Evolutionary conservation across 1,139 yeast genomes (phyloP), one percentile per base, ranked within the genome.

Genomic region (Hemisphaericaspora lyxosophila): DNA sequence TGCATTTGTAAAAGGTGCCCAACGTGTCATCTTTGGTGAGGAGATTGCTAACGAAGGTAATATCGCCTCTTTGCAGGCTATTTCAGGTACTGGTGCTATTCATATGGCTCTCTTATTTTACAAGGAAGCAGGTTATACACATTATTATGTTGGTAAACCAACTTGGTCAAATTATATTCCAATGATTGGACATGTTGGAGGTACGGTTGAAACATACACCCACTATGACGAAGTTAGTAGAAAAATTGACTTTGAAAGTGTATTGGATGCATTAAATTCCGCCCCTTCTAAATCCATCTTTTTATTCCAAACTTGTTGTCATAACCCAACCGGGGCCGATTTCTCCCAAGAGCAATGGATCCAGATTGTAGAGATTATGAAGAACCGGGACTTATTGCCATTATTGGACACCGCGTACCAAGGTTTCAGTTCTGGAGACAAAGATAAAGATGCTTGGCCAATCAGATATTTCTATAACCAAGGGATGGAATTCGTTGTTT

Each of bases 271-370:
- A 5, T 49, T 70, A 41, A 50, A 57, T 5, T 22, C 46, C 1
- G 73, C 71, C 13, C 62, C 66, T 2, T 44, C 48, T 5, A 48
- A 55, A 17, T 58, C 73, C 0, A 63, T 66, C 9, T 64, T 70
- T 39, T 67, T 90, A 40, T 73, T 90, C 44, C 97, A 90, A 64
- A 95, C 96, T 5, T 89, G 97, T 58, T 94, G 97, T 54, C 97
- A 90, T 70, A 90, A 90, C 65, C 97, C 97, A 29, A 90, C 97
- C 11, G 97, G 97, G 24, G 80, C 90, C 46, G 97, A 90, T 59
- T 94, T 95, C 45, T 74, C 86, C 9, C 63, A 64, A 35, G 85
- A 81, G 36, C 90, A 90, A 59, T 90, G 97, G 97, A 67, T 68
- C 43, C 61, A 74, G 53, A 85, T 90, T 36, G 72, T 82, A 47